phyloP scores from a whole-genome alignment of 2,329 filamentous ascomycete genomes.

The Aschersonia sp. region DNA sequence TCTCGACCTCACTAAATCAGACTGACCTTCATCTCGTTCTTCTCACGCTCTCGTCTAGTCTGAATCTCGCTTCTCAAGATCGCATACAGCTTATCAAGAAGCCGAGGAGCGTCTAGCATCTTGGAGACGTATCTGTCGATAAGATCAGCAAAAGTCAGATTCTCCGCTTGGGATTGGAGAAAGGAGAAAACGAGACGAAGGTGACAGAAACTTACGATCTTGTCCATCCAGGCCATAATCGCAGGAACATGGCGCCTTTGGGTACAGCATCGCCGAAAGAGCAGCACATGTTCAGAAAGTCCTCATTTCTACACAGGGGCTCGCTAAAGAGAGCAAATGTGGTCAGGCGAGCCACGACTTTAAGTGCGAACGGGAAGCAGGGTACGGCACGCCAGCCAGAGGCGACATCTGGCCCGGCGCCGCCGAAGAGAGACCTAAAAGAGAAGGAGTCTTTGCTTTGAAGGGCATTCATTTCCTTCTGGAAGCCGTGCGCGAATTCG shows the following conservation, averaged over 20 bases:
- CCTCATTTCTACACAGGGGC: slow-evolving; percentile 4
- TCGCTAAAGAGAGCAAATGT: slow-evolving; percentile 5
- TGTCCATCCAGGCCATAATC: slow-evolving; percentile 2
- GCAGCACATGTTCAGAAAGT: slow-evolving; percentile 6
- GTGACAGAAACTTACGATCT: slow-evolving; percentile 2
- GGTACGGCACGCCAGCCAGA: slow-evolving; percentile 4
- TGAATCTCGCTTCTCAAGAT: slow-evolving; percentile 3
- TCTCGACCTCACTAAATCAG: not conserved
- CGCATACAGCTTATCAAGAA: slow-evolving; percentile 1
- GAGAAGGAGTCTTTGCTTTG: not conserved
- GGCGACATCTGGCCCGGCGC: not conserved
- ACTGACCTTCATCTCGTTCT: slow-evolving; percentile 5
- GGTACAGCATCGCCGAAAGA: slow-evolving; percentile 5
- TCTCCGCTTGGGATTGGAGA: not conserved
- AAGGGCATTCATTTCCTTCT: slow-evolving; percentile 1
- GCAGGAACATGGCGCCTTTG: slow-evolving; percentile 4
- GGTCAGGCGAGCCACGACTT: slow-evolving; percentile 6
- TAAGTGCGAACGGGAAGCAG: slow-evolving; percentile 6
- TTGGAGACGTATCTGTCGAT: slow-evolving; percentile 2
- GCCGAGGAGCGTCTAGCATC: slow-evolving; percentile 1
- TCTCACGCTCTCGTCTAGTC: slow-evolving; percentile 1
- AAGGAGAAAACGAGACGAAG: not conserved
- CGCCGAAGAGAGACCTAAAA: not conserved
- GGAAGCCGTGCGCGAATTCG: slow-evolving; percentile 5
- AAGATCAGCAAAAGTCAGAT: no score